These are phyloP conservation scores for Mycena crocata DNA, from an alignment of 768 basidiomycete genomes.

Conservation along the genomic window DNA sequence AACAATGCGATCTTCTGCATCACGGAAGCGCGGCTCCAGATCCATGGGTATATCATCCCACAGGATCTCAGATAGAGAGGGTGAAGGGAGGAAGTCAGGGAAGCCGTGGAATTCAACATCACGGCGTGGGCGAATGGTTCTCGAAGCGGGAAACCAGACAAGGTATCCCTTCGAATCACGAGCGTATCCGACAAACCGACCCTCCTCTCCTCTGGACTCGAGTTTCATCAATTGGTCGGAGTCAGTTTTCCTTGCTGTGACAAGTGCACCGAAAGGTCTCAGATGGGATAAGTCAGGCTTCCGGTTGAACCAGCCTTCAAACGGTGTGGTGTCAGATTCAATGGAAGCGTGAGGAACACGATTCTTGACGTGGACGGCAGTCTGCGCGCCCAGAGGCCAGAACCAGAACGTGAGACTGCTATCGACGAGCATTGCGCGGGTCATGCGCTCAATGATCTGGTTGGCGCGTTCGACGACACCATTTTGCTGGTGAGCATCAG, in stretches of 20 bases:
- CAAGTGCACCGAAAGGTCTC: conserved; percentile 29
- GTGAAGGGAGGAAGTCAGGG: conserved; percentile 25
- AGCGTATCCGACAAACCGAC: conserved; percentile 31
- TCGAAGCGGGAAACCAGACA: conserved; percentile 28
- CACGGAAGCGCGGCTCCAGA: neutral
- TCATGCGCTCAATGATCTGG: conserved; percentile 32
- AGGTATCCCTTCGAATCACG: conserved; percentile 35
- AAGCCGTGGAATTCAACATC: conserved; percentile 31
- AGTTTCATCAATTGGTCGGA: conserved; percentile 15
- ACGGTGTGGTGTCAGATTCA: neutral
- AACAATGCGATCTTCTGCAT: too few species aligned
- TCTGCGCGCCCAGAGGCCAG: conserved; percentile 32
- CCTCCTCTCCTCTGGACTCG: conserved; percentile 16
- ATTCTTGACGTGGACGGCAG: conserved; percentile 26
- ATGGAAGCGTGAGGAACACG: conserved; percentile 20
- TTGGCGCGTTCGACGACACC: conserved; percentile 40
- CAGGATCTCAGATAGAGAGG: conserved; percentile 24
- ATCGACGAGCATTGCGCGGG: conserved; percentile 32
- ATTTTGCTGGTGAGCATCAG: conserved; percentile 41
- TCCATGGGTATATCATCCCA: conserved; percentile 29
- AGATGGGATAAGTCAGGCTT: conserved; percentile 24
- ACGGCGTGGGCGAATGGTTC: conserved; percentile 19
- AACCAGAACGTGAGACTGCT: conserved; percentile 22
- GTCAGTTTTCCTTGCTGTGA: conserved; percentile 22
- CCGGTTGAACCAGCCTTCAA: conserved; percentile 18